Conservation (phyloP, 345 rosid species). For the Rhodomyrtus tomentosa region DNA sequence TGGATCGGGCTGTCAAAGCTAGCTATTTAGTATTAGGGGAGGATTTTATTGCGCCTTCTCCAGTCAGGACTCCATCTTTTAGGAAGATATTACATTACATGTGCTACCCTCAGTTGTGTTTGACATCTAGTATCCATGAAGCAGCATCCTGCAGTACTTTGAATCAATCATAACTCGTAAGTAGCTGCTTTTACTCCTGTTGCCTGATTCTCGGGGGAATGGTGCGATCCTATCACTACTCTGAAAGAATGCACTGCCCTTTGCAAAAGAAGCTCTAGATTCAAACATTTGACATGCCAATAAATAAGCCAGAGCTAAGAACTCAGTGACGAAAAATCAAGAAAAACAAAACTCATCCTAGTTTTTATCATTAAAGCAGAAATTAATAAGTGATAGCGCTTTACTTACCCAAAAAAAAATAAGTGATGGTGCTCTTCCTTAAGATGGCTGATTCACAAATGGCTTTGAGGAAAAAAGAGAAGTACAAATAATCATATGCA, state of each 20-base stretch:
- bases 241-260: background rate
- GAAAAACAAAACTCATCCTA: background rate
- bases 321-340: background rate
- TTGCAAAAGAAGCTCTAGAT: background rate
- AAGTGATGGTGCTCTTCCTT: background rate
- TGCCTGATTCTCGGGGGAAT: background rate
- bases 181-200: background rate
- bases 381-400: background rate
- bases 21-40: background rate
- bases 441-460: background rate
- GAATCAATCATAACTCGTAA: background rate
- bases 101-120: background rate
- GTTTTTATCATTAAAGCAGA: background rate
- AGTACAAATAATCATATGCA: background rate
- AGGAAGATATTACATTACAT: background rate
- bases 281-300: background rate
- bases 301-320: background rate
- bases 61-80: background rate
- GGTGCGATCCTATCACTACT: background rate
- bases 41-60: background rate
- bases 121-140: background rate
- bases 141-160: background rate
- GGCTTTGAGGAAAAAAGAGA: background rate
- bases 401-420: no score
- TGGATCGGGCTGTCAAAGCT: background rate